Evolutionary conservation across 2,329 filamentous ascomycete species (phyloP), one percentile per base, ranked within the genome.

Genomic region (Penicillium expansum): DNA sequence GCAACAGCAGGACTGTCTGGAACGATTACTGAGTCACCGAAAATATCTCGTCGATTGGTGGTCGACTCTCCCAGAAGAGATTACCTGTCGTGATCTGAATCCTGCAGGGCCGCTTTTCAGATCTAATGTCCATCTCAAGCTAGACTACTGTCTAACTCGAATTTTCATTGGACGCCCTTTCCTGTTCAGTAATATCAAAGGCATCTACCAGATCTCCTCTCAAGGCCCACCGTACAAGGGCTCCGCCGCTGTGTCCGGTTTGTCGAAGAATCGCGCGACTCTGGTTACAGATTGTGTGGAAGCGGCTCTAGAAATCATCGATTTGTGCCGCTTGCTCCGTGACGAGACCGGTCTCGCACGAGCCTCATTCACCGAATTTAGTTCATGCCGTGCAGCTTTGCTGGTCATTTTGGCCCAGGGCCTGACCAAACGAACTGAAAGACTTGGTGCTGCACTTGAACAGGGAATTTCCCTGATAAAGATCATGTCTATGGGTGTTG

Each of bases 341-440:
- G 77, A 77, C 43, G 79, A 77, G n/a, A 77, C 79, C 14, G 82
- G 81, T 16, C 79, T 83, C 51, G 81, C 82, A 6, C 77, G 80
- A 30, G 80, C 81, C 3, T 82, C 80, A 0, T 83, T 83, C 62
- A 82, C 80, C 4, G 82, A 84, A 60, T 83, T 83, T 63, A 82
- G 79, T 64, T 80, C 81, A 3, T 83, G 80, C 49, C 80, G 82
- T 41, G 81, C 80, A 10, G 81, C 82, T 9, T 70, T 83, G 6
- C 72, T 83, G 3, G 81, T 83, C 29, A 75, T 76, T 16, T 60
- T 77, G 7, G 74, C 74, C 0, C 74, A 76, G 43, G 73, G 71
- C 18, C 58, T 77, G 18, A 74, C 72, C 3, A 74, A 75, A 47
- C 71, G 73, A 14, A 75, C 74, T 0, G 73, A 76, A 53, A 64